Percentiles rank a stretch among this genome's conserved stretches.
Conservation (phyloP, 441 rosid genomes). For the Brassica balearica region DNA sequence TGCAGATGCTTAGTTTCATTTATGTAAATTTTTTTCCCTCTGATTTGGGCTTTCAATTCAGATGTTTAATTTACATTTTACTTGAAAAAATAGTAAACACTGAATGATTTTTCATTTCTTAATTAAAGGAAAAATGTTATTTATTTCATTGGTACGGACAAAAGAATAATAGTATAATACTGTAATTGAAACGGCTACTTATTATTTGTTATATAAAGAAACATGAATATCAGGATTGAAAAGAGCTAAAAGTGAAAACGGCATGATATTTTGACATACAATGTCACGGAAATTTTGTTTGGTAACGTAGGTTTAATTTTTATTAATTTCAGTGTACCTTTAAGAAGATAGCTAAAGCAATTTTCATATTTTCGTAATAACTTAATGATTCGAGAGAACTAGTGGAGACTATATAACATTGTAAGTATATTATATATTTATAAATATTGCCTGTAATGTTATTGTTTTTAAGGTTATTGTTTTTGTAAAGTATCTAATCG, state of each 20-base stretch:
- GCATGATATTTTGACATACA: conserved; percentile 31
- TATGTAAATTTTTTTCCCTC: no score
- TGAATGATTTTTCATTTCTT: no score
- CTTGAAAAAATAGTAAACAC: no score
- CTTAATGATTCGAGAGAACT: conserved; percentile 17
- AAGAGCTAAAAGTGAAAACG: conserved; percentile 42
- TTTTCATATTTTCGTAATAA: conserved; percentile 5
- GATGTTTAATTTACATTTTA: no score
- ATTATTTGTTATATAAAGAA: conserved; percentile 20
- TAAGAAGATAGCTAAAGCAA: conserved; percentile 16
- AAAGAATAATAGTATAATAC: no score
- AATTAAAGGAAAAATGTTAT: no score
- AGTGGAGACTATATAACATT: conserved; percentile 6
- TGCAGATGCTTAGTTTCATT: no score
- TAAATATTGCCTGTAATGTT: neutral
- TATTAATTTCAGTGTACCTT: conserved; percentile 10
- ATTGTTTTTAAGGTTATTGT: neutral
- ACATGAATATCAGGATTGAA: conserved; percentile 39
- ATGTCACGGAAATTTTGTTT: conserved; percentile 44
- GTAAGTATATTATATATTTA: neutral
- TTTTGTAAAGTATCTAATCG: conserved; percentile 3
- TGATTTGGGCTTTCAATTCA: no score
- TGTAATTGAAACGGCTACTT: conserved; percentile 40
- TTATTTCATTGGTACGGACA: no score
- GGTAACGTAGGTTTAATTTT: conserved; percentile 34